Conservation (phyloP, 2,329 filamentous ascomycete species). For the Pyricularia grisea region DNA sequence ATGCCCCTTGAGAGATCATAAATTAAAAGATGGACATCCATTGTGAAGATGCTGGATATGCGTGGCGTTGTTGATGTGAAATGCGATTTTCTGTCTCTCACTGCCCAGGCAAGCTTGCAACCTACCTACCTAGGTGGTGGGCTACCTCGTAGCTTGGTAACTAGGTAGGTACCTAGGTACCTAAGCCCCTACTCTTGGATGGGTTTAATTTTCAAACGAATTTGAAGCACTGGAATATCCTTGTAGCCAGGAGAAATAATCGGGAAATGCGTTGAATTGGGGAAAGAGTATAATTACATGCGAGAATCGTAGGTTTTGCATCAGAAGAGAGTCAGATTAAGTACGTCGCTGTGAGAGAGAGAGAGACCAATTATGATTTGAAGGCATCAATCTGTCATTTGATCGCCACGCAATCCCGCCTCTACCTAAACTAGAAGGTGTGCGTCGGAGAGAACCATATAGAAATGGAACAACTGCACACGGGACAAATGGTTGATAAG, state of each 20-base stretch:
- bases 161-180: not conserved
- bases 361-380: not conserved
- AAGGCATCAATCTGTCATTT: not conserved
- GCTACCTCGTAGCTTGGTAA: not conserved
- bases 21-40: conserved; percentile 70
- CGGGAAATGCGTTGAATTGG: not conserved
- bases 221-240: not conserved
- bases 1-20: conserved; percentile 66
- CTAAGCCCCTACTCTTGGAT: not conserved
- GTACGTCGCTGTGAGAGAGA: too few relatives aligned
- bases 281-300: not conserved
- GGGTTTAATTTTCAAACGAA: not conserved
- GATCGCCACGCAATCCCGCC: not conserved
- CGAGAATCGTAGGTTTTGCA: not conserved
- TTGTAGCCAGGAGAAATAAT: not conserved
- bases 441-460: not conserved
- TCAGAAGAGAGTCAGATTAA: not conserved
- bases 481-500: not conserved
- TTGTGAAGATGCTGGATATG: conserved; percentile 19
- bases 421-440: not conserved
- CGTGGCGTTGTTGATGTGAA: not conserved
- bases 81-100: not conserved
- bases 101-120: not conserved
- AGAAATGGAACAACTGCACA: not conserved
- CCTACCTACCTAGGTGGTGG: too few relatives aligned